Conservation (phyloP, 2,329 filamentous ascomycete species). For the Tolypocladium inflatum region DNA sequence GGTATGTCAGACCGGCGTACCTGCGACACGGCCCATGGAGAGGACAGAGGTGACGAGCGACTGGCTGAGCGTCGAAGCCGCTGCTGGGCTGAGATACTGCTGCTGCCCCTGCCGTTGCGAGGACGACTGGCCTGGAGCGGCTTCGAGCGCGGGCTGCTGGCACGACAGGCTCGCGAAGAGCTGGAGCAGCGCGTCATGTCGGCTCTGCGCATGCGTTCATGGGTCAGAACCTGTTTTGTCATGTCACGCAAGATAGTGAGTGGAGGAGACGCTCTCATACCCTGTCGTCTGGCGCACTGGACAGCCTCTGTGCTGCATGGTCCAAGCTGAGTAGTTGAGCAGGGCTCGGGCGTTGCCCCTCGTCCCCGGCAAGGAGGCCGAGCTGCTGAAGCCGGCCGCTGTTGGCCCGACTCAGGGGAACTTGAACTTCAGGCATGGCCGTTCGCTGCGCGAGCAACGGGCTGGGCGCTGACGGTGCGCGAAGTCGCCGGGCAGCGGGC, state of each 20-base stretch:
- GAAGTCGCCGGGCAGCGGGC: neutral
- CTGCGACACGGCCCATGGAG: neutral
- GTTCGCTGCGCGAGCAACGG: neutral
- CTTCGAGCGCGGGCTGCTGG: neutral
- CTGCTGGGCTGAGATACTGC: neutral
- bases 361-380: neutral
- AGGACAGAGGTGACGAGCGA: neutral
- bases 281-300: neutral
- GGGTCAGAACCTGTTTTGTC: neutral
- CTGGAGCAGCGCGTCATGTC: slow-evolving; percentile 2
- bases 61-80: neutral
- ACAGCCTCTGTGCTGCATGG: neutral
- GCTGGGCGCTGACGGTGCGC: neutral
- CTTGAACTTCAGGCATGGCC: neutral
- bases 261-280: neutral
- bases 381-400: neutral
- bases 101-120: neutral
- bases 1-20: neutral
- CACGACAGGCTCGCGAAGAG: neutral
- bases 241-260: neutral
- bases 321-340: neutral
- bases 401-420: neutral
- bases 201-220: neutral
- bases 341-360: neutral
- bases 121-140: neutral